phyloP scores from a whole-genome alignment of 1,284 basidiomycete species.

The Sporisorium scitamineum region DNA sequence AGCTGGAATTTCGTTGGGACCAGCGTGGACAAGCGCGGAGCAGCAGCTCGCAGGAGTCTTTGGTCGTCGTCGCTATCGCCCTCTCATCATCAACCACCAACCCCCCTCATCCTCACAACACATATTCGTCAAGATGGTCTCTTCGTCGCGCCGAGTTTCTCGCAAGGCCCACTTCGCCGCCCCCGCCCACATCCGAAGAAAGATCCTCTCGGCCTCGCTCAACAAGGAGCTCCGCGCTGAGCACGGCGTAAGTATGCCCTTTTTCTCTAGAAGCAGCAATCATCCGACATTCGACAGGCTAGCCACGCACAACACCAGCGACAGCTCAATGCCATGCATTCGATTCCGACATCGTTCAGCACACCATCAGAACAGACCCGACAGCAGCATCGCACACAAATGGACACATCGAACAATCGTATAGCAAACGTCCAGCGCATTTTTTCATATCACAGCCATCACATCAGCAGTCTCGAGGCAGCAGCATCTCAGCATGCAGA shows the following conservation, averaged over 20 bases:
- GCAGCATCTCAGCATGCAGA: neutral
- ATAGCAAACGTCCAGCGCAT: neutral
- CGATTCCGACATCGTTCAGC: neutral
- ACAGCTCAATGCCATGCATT: neutral
- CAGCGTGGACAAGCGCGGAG: neutral
- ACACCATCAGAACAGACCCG: neutral
- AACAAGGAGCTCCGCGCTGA: slow-evolving; percentile 94
- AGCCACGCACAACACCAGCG: neutral
- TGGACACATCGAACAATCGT: neutral
- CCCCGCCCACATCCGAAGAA: slow-evolving; percentile 78
- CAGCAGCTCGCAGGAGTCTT: neutral
- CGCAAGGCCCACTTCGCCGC: slow-evolving; percentile 68
- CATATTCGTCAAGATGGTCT: slow-evolving; percentile 63
- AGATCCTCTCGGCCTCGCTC: slow-evolving; percentile 96
- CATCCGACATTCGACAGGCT: slow-evolving; percentile 7
- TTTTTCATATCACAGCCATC: neutral
- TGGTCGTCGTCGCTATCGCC: slow-evolving; percentile 8
- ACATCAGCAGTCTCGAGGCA: neutral
- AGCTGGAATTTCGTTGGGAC: neutral
- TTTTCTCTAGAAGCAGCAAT: slow-evolving; percentile 1
- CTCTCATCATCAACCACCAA: slow-evolving; percentile 22
- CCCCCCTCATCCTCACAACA: slow-evolving; percentile 23
- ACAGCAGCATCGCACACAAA: neutral
- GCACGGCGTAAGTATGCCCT: slow-evolving; percentile 80
- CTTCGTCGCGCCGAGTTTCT: slow-evolving; percentile 58